A percentile compares a stretch with the other conserved stretches of the same genome.
Evolutionary conservation across 768 basidiomycete species (phyloP).

Genomic region (Tricholoma matsutake): DNA sequence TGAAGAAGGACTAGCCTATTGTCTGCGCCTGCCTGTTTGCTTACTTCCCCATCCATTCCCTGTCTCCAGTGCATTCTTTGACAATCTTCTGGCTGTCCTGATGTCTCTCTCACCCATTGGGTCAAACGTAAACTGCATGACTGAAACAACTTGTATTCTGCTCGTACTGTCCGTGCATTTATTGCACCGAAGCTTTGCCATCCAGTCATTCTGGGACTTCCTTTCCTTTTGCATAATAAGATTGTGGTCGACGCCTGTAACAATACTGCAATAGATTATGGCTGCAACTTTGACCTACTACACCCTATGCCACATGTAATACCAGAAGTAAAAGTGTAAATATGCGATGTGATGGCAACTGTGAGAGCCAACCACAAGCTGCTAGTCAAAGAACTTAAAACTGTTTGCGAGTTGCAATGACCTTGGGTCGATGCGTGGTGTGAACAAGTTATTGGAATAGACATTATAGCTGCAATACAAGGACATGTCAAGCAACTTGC

Average conservation of each 20-base stretch:
- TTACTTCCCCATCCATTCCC: too few species aligned
- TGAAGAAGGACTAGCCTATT: too few species aligned
- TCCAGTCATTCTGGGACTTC: not conserved
- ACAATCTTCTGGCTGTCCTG: too few species aligned
- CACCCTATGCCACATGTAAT: not conserved
- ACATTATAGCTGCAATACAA: not conserved
- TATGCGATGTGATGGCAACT: too few species aligned
- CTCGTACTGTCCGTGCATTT: not conserved
- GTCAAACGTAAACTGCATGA: not conserved
- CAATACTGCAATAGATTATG: not conserved
- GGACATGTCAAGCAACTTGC: not conserved
- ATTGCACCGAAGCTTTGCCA: not conserved
- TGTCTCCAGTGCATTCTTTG: too few species aligned
- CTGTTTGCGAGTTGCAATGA: not conserved
- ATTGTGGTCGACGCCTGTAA: too few species aligned
- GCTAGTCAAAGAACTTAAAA: not conserved
- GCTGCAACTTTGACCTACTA: not conserved
- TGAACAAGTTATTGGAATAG: not conserved
- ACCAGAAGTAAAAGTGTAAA: not conserved
- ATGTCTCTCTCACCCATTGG: not conserved
- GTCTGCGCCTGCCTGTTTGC: too few species aligned
- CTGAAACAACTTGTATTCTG: not conserved
- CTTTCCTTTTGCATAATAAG: not conserved
- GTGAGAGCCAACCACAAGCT: not conserved
- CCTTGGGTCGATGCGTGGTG: not conserved